Evolutionary conservation across 352 stramenopile genomes (phyloP).

Genomic region (Globisporangium nodosum): DNA sequence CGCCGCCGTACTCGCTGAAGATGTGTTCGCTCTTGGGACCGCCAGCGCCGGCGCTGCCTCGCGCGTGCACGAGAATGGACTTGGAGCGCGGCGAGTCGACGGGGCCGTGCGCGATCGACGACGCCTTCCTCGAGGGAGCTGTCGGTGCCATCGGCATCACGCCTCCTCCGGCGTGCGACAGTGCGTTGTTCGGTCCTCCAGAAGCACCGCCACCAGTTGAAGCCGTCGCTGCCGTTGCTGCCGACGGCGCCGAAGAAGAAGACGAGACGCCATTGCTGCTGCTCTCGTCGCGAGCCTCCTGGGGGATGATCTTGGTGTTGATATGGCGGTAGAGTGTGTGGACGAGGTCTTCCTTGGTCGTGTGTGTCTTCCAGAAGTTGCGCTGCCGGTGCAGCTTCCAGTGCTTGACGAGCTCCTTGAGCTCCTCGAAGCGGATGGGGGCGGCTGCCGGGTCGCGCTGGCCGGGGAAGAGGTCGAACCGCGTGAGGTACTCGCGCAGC

Average conservation of each 20-base stretch:
- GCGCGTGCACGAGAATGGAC: slow-evolving; percentile 34
- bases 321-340: slow-evolving; percentile 83
- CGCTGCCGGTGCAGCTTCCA: slow-evolving; percentile 88
- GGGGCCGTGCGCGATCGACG: slow-evolving; percentile 19
- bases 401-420: slow-evolving; percentile 88
- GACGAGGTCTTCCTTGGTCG: slow-evolving; percentile 85
- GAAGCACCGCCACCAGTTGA: not conserved
- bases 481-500: slow-evolving; percentile 77
- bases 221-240: not conserved
- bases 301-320: slow-evolving; percentile 79
- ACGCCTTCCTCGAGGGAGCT: slow-evolving; percentile 30
- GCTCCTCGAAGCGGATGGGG: slow-evolving; percentile 85
- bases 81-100: slow-evolving; percentile 52
- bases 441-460: slow-evolving; percentile 67
- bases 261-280: slow-evolving; percentile 12
- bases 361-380: slow-evolving; percentile 89
- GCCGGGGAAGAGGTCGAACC: slow-evolving; percentile 71
- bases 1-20: slow-evolving; percentile 60
- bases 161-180: slow-evolving; percentile 4
- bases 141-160: slow-evolving; percentile 18
- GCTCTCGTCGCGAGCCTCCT: slow-evolving; percentile 48
- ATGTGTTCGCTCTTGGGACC: slow-evolving; percentile 38
- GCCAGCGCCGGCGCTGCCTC: slow-evolving; percentile 17
- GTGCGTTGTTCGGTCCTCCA: slow-evolving; percentile 2
- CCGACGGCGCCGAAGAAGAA: slow-evolving; percentile 7